Evolutionary conservation across 140 eudicot genomes (phyloP), one percentile per base, ranked within the genome.

Genomic region (Senecio squalidus): DNA sequence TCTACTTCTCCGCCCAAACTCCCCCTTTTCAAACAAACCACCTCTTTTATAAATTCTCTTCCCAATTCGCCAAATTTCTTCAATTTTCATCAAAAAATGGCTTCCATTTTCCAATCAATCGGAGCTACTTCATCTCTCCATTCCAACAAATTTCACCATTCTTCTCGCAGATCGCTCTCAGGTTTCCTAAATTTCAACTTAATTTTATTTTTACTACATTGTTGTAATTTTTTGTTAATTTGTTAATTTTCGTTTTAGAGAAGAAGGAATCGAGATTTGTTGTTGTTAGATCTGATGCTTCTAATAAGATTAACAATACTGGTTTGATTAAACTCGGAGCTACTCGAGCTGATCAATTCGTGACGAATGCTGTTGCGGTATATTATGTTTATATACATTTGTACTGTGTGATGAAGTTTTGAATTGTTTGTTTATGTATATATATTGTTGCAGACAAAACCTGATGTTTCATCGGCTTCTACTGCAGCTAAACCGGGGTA

Each of bases 401-500:
- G 26, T 53, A n/a, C n/a, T n/a, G 66, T 47, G n/a, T 24, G 18
- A 18, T 18, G 3, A 6, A 3, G 16, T 24, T 17, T 71, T 24
- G 34, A 17, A 43, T 36, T 36, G 43, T 36, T 11, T 38, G 65
- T 44, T 62, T 57, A 41, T 39, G 30, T 64, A 49, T 45, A 45
- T 9, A 44, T 64, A 9, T 17, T 2, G n/a, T 62, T 74, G 80
- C 71, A 80, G 94, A 55, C 84, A 48, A 71, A 77, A 38, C 74
- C 78, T 30, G 85, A 78, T 39, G 58, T 62, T 39, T 60, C 65
- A 23, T 36, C 84, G 29, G 80, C 80, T 36, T 64, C 88, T 17
- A 14, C 84, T 25, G 40, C 82, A 26, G 67, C 94, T 39, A 80
- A 74, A 49, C 63, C 94, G 8, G 88, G 94, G 94, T 84, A 77